Evolutionary conservation across 1,284 basidiomycete species (phyloP), one percentile per base, ranked within the genome.

Genomic region (Sphaerobolus stellatus): DNA sequence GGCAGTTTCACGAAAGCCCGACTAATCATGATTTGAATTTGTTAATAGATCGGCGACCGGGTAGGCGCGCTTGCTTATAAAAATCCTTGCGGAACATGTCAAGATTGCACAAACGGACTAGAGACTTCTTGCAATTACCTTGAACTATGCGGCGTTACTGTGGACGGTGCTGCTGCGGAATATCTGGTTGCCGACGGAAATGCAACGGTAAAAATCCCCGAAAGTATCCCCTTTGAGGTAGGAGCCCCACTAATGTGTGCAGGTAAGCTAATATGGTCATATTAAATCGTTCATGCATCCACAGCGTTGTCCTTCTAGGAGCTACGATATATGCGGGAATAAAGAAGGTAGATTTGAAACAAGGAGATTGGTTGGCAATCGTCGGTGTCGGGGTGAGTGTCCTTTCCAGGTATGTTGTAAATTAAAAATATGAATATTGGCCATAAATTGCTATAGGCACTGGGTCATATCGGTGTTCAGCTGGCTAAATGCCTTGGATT

Each of bases 401-500:
- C n/a, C n/a, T n/a, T n/a, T n/a, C 22, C 9, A 22, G 18, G 13
- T 20, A 31, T 44, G n/a, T 25, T 28, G 22, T 16, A 14, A 29
- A 28, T 24, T 22, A 30, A 29, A n/a, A 20, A 52, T 18, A 22
- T 31, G 16, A 29, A 33, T 4, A 5, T 45, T 8, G 3, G n/a
- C 29, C 22, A 31, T 48, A 33, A 31, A 18, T 52, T 47, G 2
- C 31, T 50, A 8, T 29, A 51, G 30, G 60, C 51, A 13, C 45
- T 60, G 14, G 59, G 60, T 16, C 59, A 60, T 48, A 43, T 62
- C n/a, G 63, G 59, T 3, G 61, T 65, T 3, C 64, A 65, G 29
- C 54, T 64, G 16, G 64, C 63, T 24, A 60, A 60, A 43, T 47
- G 48, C 28, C 47, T 62, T 58, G 62, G 62, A 13, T 57, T 56